phyloP scores from a whole-genome alignment of 805 yeast species.

The Starmerella floricola region DNA sequence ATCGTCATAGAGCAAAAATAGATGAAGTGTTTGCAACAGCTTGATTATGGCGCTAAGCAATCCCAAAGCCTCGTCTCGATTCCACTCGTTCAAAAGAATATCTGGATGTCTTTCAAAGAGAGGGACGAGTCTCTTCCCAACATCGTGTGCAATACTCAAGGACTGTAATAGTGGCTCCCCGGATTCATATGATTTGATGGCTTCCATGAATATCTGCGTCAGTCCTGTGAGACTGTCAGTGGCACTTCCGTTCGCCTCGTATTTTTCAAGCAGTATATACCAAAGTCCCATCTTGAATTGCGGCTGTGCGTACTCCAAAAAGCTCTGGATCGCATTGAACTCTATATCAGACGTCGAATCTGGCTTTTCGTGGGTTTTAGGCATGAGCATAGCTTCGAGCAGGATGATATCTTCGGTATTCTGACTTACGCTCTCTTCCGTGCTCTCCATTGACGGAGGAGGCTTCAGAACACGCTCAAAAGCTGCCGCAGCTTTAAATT shows the following conservation, averaged over 20 bases:
- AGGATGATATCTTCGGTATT: constrained; percentile 16
- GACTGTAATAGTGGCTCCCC: constrained; percentile 35
- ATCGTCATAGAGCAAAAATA: constrained; percentile 30
- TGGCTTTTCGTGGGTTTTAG: constrained; percentile 19
- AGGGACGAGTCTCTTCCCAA: constrained; percentile 29
- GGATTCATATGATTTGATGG: constrained; percentile 31
- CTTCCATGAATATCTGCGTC: constrained; percentile 34
- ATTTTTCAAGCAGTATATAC: constrained; percentile 54
- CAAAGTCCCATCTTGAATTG: constrained; percentile 62
- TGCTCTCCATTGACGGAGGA: not conserved
- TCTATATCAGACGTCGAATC: constrained; percentile 24
- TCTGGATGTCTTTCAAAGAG: constrained; percentile 19
- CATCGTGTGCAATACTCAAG: constrained; percentile 43
- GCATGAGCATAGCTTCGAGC: constrained; percentile 30
- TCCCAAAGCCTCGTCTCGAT: constrained; percentile 3
- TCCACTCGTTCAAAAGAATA: constrained; percentile 9
- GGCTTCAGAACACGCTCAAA: constrained; percentile 41
- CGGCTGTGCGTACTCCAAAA: constrained; percentile 51
- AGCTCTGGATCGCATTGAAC: constrained; percentile 44
- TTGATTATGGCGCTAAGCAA: constrained; percentile 20
- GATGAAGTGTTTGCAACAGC: constrained; percentile 28
- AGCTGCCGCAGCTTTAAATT: constrained; percentile 54
- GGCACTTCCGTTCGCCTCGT: constrained; percentile 33
- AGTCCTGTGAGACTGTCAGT: constrained; percentile 40
- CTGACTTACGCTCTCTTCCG: not conserved